Base-by-base conservation (phyloP, 129 eudicot genomes). In the Flaveria bidentis region DNA sequence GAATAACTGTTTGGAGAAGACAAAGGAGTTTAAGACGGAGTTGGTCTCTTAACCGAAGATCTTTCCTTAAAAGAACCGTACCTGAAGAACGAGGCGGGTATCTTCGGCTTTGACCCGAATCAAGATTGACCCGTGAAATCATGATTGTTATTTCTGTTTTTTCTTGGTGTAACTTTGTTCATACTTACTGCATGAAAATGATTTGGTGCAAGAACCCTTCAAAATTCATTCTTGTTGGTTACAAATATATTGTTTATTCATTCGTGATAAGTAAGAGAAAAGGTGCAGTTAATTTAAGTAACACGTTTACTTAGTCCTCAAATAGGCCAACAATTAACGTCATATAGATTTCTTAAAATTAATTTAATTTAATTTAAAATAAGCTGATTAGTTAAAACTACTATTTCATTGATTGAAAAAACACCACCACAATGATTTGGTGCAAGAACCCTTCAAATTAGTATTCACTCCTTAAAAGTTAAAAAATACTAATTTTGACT, bases 1-100 rank as follows among this genome's bases (percentile, higher is more conserved):
- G 85, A 12, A 50, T 89, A 42, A 68, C 69, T 77, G 87, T 88
- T 68, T 93, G 98, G 98, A 72, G 82, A 71, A 86, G 86, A 74
- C 90, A 80, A 75, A 84, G 79, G 81, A 69, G 68, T 14, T 15
- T 84, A 49, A 84, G 75, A 62, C 78, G 82, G 75, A 88, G 87
- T 49, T 87, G 83, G 90, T 89, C 96, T 51, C 75, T 87, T 4
- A 93, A 88, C 65, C 82, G 87, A 18, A 86, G 73, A 57, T 84
- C 92, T 6, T 85, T 84, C 78, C 77, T 76, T 49, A 88, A 64
- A 79, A 85, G 87, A 84, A 85, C 68, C 13, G 70, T 74, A 11
- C 73, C 50, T 5, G 82, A 68, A 47, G 84, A 80, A 71, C 68
- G 83, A 76, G 89, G 83, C 61, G 96, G 93, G 46, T 93, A 93